Evolutionary conservation across 2,329 filamentous ascomycete species (phyloP), one percentile per base, ranked within the genome.

Genomic region (Leptographium lundbergii): DNA sequence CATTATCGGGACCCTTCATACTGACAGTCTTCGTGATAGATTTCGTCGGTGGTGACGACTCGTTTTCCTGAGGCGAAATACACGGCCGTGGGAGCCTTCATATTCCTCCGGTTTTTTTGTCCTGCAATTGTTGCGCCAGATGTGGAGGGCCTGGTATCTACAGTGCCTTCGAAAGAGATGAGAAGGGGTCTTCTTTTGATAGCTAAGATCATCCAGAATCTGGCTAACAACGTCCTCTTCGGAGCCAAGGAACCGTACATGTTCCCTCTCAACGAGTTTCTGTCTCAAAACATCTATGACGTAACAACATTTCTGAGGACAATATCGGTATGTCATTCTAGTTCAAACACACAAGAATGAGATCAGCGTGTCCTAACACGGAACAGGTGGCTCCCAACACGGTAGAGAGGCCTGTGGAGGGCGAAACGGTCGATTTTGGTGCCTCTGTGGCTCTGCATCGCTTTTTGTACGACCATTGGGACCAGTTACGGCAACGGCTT

Each of bases 201-300:
- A 63, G 84, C 85, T 56, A 88, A 88, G 67, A 81, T 88, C 60
- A 80, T 88, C 25, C 85, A 88, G 65, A 87, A 87, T 65, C 73
- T 88, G 42, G 85, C 85, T 42, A 88, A 88, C 65, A 88, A 88
- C 60, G 84, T 87, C 32, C 73, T 87, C 1, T 88, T 88, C 64
- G 85, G 85, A 4, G 82, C 83, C 39, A 88, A 88, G 68, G 85
- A 88, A 66, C 81, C 83, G 4, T 88, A 86, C 66, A 88, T 88
- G 85, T 85, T 82, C 62, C 82, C 85, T 1, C 71, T 88, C 25
- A 87, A 88, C 66, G 79, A 85, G 60, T 88, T 88, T 61, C 70
- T 88, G 25, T 82, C 83, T 0, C 77, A 85, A 62, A 85, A 88
- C 63, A 87, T 88, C 57, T 86, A 85, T 67, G 74, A 77, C 39